phyloP scores from a whole-genome alignment of 1,284 basidiomycete genomes.

The Ustilago loliicola region DNA sequence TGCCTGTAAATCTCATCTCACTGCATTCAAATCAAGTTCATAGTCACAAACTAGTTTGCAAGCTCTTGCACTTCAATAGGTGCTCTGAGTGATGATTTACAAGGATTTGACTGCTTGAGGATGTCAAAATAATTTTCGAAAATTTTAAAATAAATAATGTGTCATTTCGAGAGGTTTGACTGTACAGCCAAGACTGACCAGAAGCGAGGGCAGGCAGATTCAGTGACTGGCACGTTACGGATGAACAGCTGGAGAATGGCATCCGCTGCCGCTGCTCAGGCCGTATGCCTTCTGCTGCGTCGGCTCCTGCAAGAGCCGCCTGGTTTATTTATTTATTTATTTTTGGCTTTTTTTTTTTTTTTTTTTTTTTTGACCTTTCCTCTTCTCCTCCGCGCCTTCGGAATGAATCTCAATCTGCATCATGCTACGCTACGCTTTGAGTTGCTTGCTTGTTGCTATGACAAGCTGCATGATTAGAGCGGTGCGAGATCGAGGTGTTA shows the following conservation, averaged over 20 bases:
- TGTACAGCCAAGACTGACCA: background rate
- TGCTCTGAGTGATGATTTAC: too few species aligned
- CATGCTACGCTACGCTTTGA: background rate
- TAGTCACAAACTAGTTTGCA: too few species aligned
- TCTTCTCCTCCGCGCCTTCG: background rate
- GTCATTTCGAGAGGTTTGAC: too few species aligned
- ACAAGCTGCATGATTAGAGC: too few species aligned
- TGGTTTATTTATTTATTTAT: background rate
- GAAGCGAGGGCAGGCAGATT: background rate
- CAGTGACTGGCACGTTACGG: background rate
- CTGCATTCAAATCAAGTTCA: too few species aligned
- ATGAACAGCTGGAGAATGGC: background rate
- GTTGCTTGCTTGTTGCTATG: background rate
- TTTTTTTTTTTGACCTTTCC: background rate
- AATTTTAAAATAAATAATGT: too few species aligned
- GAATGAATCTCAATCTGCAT: background rate
- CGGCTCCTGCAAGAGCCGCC: constrained; percentile 41
- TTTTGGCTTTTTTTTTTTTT: background rate
- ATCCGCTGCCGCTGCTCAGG: constrained; percentile 20
- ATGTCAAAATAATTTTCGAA: too few species aligned
- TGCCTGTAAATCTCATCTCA: too few species aligned
- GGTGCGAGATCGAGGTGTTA: background rate
- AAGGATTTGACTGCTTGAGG: too few species aligned
- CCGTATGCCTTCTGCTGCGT: background rate
- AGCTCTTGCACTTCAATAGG: too few species aligned